phyloP scores from a whole-genome alignment of 2,329 filamentous ascomycete species.

The Ceratocystis harringtonii region DNA sequence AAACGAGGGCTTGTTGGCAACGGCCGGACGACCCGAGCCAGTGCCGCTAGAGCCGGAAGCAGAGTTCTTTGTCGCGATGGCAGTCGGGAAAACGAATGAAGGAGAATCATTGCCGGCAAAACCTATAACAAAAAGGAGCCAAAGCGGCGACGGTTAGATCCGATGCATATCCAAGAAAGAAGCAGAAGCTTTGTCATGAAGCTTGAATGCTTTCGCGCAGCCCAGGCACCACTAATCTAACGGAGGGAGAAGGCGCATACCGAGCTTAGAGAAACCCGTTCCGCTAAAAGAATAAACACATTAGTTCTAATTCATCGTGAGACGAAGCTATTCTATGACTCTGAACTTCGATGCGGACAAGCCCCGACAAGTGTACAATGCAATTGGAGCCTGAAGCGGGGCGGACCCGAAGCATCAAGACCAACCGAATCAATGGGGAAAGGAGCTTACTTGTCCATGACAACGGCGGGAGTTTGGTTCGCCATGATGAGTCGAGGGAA shows the following conservation, averaged over 20 bases:
- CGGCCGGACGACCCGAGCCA: slow-evolving; percentile 74
- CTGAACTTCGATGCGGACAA: not conserved
- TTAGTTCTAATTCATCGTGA: slow-evolving; percentile 25
- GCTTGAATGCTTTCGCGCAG: not conserved
- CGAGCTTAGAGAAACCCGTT: slow-evolving; percentile 98
- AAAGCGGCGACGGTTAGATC: slow-evolving; percentile 13
- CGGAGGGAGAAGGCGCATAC: slow-evolving; percentile 36
- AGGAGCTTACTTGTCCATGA: slow-evolving; percentile 98
- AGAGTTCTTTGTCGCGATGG: slow-evolving; percentile 85
- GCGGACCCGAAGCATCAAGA: slow-evolving; percentile 5
- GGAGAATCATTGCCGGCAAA: slow-evolving; percentile 99
- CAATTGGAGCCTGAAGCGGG: slow-evolving; percentile 11
- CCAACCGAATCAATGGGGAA: slow-evolving; percentile 2
- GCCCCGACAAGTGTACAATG: not conserved
- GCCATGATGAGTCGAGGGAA: slow-evolving; percentile 48
- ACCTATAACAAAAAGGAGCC: slow-evolving; percentile 37
- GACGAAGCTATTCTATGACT: not conserved
- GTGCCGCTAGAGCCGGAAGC: slow-evolving; percentile 56
- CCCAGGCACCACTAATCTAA: not conserved
- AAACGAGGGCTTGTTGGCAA: slow-evolving; percentile 91
- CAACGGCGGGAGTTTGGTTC: slow-evolving; percentile 98
- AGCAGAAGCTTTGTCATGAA: slow-evolving; percentile 13
- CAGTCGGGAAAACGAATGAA: slow-evolving; percentile 97
- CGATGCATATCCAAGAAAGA: slow-evolving; percentile 3
- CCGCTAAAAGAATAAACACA: slow-evolving; percentile 46